A percentile compares a stretch with the other conserved stretches of the same genome.
These are phyloP conservation scores for Trichosporon faecale DNA, from an alignment of 1,284 basidiomycete genomes.

Conservation along the genomic window DNA sequence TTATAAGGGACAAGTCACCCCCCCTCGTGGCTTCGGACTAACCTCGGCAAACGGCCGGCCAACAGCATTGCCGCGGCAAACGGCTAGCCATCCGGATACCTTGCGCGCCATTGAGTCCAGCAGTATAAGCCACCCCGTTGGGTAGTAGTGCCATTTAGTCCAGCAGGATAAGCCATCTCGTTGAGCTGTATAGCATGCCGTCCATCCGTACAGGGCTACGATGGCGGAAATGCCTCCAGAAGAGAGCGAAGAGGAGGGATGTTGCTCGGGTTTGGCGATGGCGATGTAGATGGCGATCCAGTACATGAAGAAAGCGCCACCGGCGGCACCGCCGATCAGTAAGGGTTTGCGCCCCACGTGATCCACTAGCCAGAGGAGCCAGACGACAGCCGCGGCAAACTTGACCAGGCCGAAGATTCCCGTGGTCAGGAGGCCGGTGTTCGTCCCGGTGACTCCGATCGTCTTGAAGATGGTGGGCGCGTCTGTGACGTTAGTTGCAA, in stretches of 20 bases:
- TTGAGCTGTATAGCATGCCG: slow-evolving; percentile 35
- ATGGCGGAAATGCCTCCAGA: slow-evolving; percentile 40
- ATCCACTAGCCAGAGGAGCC: slow-evolving; percentile 41
- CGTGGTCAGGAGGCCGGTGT: slow-evolving; percentile 39
- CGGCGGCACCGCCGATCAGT: slow-evolving; percentile 20
- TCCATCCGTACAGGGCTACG: slow-evolving; percentile 49
- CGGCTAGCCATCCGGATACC: too few species aligned
- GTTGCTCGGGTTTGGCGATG: slow-evolving; percentile 29
- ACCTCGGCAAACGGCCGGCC: too few species aligned
- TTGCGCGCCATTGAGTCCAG: too few species aligned
- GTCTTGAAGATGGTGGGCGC: slow-evolving; percentile 46
- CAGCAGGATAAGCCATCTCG: too few species aligned
- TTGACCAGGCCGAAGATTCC: slow-evolving; percentile 53
- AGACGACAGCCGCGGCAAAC: slow-evolving; percentile 29
- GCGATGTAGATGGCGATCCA: slow-evolving; percentile 37
- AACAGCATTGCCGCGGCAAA: too few species aligned
- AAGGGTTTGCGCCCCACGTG: slow-evolving; percentile 36
- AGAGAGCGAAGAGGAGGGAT: slow-evolving; percentile 28
- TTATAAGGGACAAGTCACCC: too few species aligned
- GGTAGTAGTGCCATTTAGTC: too few species aligned
- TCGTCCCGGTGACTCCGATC: slow-evolving; percentile 47
- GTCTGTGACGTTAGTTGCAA: not conserved
- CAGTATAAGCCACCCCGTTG: too few species aligned
- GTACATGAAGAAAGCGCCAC: slow-evolving; percentile 32
- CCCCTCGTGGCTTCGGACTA: too few species aligned